Evolutionary conservation across 148 eudicot genomes (phyloP), one percentile per base, ranked within the genome.

Genomic region (Suaeda aralocaspica): DNA sequence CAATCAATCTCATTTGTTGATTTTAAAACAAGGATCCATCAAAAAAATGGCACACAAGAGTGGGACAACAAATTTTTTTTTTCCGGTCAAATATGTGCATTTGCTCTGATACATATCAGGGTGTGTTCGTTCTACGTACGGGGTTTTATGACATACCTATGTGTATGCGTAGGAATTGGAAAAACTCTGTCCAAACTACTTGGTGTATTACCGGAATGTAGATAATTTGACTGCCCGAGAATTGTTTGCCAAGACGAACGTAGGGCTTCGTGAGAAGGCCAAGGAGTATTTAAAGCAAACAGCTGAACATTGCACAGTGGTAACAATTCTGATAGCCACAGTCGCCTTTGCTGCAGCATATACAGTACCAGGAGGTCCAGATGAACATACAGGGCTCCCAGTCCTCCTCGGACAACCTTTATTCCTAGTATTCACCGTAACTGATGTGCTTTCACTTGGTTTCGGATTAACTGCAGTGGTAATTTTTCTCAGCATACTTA

Each of bases 331-430:
- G 10, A 57, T 69, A 0, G 64, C 73, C 12, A 69, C 73, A 25
- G 64, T 69, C 16, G 73, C 73, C 34, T 69, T 69, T 44, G 55
- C 73, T 44, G 73, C 64, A 24, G 74, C 66, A 10, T 67, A 67
- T 48, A 67, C 71, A 31, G 60, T 67, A 10, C 71, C 71, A n/a
- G 71, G 71, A 2, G 58, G 66, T 55, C 74, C 66, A 14, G 36
- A 71, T 31, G 52, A 71, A 6, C 2, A 33, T 7, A 70, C 74
- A 1, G 74, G 64, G 1, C n/a, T 44, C 10, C 74, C 74, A n/a
- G 14, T 59, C 21, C 67, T 71, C 2, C 25, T 71, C 31, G 6
- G 11, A 11, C 34, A 48, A 7, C 74, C 66, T 30, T 59, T 71
- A n/a, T 71, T 71, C 46, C 44, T 71, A 11, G 58, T 63, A 0